Base-by-base conservation (phyloP, 202 grass and related monocot species). In the Musa balbisiana region DNA sequence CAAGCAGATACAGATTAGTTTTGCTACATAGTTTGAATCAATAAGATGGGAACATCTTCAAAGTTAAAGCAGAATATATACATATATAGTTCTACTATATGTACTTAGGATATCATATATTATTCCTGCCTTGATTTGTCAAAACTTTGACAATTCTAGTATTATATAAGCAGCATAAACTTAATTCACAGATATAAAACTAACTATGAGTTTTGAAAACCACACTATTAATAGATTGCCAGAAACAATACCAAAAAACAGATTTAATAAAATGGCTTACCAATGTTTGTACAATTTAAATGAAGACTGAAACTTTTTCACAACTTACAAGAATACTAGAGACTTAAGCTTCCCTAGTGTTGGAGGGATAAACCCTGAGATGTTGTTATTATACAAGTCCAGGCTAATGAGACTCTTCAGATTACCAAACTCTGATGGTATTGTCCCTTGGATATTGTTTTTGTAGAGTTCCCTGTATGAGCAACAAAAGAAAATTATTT, bases 381-480 rank as follows among this genome's bases (percentile, higher is more conserved):
- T 79, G 71, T 94, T 90, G 80, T 94, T 94, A 73, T 87, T 84
- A 72, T 90, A 94, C 73, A 94, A 73, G 43, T 90, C 91, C 81
- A 93, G 70, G 73, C 87, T 89, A 55, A 92, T 80, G 76, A 92
- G 85, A 71, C 27, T 87, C 62, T 87, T 92, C 52, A 92, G 81
- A 62, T 83, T 90, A 24, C 91, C 83, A 65, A 93, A 69, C 22
- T 90, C 81, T 33, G 62, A 17, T 54, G 91, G 87, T 56, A 90
- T 88, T 63, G 78, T 86, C 16, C 87, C 87, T 76, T 84, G 76
- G 70, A 93, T 82, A 76, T 88, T 86, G 68, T 93, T 93, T 69
- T 83, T 90, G 64, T 93, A 93, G n/a, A 93, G 83, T 72, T 90
- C 91, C 63, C 91, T 93, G 87, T 20, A 84, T 65, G 22, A 67